Evolutionary conservation across 2,329 filamentous ascomycete genomes (phyloP).

Genomic region (Passalora sequoiae): DNA sequence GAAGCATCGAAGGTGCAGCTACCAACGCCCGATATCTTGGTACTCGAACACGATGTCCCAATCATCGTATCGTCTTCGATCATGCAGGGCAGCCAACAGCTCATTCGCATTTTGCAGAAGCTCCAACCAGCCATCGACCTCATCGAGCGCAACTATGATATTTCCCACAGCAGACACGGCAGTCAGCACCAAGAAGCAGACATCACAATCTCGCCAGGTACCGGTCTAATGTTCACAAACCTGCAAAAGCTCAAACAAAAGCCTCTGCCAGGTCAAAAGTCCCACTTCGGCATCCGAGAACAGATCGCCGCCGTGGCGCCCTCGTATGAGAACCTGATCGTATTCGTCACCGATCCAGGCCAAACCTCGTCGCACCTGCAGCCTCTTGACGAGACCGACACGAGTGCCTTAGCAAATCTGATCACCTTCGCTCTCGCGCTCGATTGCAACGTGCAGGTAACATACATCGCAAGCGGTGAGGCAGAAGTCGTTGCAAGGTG

Average conservation of each 20-base stretch:
- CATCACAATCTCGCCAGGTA: conserved; percentile 62
- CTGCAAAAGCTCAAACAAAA: conserved; percentile 68
- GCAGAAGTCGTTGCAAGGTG: conserved; percentile 33
- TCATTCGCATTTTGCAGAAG: conserved; percentile 50
- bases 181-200: conserved; percentile 56
- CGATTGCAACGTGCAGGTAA: conserved; percentile 35
- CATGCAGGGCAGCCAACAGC: conserved; percentile 37
- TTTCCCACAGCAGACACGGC: conserved; percentile 19
- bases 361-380: background rate
- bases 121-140: conserved; percentile 49
- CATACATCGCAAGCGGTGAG: conserved; percentile 42
- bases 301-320: conserved; percentile 50
- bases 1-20: background rate
- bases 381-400: conserved; percentile 30
- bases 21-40: background rate
- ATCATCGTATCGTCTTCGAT: conserved; percentile 52
- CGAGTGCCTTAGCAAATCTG: conserved; percentile 32
- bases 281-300: conserved; percentile 47
- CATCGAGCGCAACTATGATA: conserved; percentile 52
- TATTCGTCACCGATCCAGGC: conserved; percentile 35
- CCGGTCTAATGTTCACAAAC: conserved; percentile 65
- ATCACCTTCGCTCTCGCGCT: conserved; percentile 43
- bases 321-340: conserved; percentile 62
- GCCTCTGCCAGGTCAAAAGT: conserved; percentile 57
- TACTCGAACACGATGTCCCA: conserved; percentile 24